phyloP scores from a whole-genome alignment of 331 rosid genomes.

The Quercus tomentella region DNA sequence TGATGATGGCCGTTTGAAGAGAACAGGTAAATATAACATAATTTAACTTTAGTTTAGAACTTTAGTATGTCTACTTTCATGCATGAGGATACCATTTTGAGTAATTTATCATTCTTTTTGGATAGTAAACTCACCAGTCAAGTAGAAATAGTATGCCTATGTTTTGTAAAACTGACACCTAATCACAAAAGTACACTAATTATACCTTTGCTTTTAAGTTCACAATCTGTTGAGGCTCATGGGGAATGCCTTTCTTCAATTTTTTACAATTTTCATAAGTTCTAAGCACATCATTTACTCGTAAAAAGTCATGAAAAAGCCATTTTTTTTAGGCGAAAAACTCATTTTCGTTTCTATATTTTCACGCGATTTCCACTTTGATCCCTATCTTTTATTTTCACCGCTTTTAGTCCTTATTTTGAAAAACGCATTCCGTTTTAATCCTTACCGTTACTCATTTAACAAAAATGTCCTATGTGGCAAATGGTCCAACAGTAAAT shows the following conservation, averaged over 20 bases:
- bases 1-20: slow-evolving; percentile 77
- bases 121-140: neutral
- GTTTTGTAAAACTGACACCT: no score
- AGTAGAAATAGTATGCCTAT: neutral
- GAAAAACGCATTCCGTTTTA: no score
- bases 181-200: neutral
- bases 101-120: neutral
- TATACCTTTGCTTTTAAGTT: neutral
- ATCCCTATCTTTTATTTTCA: no score
- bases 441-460: no score
- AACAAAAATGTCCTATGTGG: no score
- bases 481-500: no score
- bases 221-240: neutral
- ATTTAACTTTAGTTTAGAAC: neutral
- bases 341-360: no score
- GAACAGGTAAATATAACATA: slow-evolving; percentile 45
- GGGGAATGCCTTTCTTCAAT: neutral
- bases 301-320: neutral
- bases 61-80: neutral
- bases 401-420: no score
- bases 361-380: no score
- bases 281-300: neutral
- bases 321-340: no score
- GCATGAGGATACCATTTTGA: neutral
- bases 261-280: neutral